These are phyloP conservation scores for Wickerhamomyces sp. DNA, from an alignment of 1,139 yeast genomes.

Conservation along the genomic window DNA sequence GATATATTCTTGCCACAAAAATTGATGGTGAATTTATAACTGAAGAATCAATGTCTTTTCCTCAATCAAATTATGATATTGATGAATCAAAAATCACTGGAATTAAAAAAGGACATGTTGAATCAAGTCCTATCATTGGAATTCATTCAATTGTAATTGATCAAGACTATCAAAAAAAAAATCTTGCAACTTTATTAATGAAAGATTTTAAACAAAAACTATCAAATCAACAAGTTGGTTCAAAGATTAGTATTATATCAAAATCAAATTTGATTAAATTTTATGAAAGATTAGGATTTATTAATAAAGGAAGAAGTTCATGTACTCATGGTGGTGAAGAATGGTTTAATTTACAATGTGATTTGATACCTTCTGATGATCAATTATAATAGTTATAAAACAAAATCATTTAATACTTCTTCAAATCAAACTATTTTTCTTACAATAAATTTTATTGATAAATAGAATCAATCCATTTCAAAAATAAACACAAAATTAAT, in stretches of 20 bases:
- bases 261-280: constrained; percentile 67
- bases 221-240: constrained; percentile 83
- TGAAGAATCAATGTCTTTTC: constrained; percentile 62
- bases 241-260: constrained; percentile 67
- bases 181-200: constrained; percentile 74
- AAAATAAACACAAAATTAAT: not conserved
- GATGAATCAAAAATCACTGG: constrained; percentile 25
- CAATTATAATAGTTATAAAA: too few relatives aligned
- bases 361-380: constrained; percentile 59
- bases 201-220: constrained; percentile 90
- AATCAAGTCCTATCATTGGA: constrained; percentile 69
- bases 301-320: constrained; percentile 54
- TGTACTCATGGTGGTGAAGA: constrained; percentile 54
- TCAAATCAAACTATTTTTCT: too few relatives aligned
- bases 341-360: constrained; percentile 66
- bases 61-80: constrained; percentile 31
- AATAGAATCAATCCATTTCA: not conserved
- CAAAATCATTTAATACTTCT: too few relatives aligned
- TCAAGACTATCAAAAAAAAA: constrained; percentile 75
- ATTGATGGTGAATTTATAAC: constrained; percentile 50
- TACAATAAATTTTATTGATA: too few relatives aligned
- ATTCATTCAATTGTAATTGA: constrained; percentile 78
- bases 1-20: constrained; percentile 83
- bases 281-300: constrained; percentile 77
- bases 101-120: constrained; percentile 63